Evolutionary conservation across 805 yeast genomes (phyloP), one percentile per base, ranked within the genome.

Genomic region (Ascoidea asiatica): DNA sequence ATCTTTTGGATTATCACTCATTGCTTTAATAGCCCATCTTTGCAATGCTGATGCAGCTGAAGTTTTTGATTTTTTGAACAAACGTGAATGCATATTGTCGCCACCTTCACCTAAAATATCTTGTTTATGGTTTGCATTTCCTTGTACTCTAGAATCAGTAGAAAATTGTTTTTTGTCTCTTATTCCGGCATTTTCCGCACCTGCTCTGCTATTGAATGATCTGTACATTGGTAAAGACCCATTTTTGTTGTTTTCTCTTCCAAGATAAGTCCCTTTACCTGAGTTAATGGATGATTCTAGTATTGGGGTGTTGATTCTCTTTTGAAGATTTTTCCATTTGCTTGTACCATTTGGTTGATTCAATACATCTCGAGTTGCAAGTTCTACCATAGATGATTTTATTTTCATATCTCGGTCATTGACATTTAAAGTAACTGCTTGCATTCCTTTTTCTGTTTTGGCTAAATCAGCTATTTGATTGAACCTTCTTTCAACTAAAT

Each of bases 131-230:
- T 57, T 60, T n/a, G 64, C 64, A 53, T 72, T 82, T 35, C 78
- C 77, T 41, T 79, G 79, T 35, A 89, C 79, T 57, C 97, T 74
- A 0, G 89, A 72, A 59, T 90, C 97, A 1, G 79, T 70, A 6
- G 95, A 85, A 44, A 78, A 75, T 45, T 78, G 76, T 64, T 90
- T 90, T 56, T 75, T 77, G 47, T 88, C 96, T 46, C 95, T 66
- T 19, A 90, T 73, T 43, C 97, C 97, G 37, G 66, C 63, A 56
- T 90, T 90, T 22, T 86, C 95, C 45, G 73, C 81, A 22, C 97
- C 95, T 0, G 95, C 94, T 54, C 94, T 70, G 56, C 85, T 78
- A 59, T 89, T 90, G 64, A 89, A 90, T 0, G 95, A 79, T 48
- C 69, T 69, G 45, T 58, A 61, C 6, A 53, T 40, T 29, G 35